phyloP scores from a whole-genome alignment of 192 early-diverging fungal species.

The Podila epicladia region DNA sequence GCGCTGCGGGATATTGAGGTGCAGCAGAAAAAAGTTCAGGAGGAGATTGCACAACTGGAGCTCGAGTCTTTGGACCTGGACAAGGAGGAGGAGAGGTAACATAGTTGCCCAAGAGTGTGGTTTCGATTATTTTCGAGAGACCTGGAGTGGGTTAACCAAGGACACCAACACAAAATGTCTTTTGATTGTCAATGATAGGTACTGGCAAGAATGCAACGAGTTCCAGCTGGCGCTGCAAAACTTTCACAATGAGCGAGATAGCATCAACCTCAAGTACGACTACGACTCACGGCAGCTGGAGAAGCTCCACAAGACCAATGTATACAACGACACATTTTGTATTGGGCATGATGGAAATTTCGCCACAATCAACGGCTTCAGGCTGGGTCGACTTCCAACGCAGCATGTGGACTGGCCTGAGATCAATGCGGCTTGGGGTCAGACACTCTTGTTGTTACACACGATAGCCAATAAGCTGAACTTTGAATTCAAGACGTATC shows the following conservation, averaged over 20 bases:
- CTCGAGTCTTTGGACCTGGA: constrained; percentile 62
- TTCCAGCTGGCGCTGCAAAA: constrained; percentile 67
- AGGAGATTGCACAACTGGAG: constrained; percentile 61
- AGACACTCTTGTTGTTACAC: constrained; percentile 85
- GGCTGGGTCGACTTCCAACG: constrained; percentile 81
- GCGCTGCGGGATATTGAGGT: constrained; percentile 58
- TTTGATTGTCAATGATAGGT: constrained; percentile 23
- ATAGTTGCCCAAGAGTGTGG: no score
- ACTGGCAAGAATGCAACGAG: constrained; percentile 82
- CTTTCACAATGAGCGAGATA: constrained; percentile 81
- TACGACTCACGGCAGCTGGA: constrained; percentile 81
- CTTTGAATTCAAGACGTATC: constrained; percentile 85
- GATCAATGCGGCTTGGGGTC: constrained; percentile 97
- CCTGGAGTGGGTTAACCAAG: no score
- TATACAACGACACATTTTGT: constrained; percentile 95
- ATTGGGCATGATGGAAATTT: constrained; percentile 88
- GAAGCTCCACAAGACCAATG: constrained; percentile 89
- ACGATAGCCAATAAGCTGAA: constrained; percentile 86
- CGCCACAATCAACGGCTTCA: constrained; percentile 94
- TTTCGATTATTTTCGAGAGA: neutral
- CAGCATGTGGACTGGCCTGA: constrained; percentile 94
- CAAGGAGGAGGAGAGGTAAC: constrained; percentile 67
- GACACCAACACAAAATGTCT: no score
- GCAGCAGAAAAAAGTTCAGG: constrained; percentile 54
- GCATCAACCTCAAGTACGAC: constrained; percentile 81